Conservation (phyloP, 106 monocot genomes). For the Dendrobium huoshanense region DNA sequence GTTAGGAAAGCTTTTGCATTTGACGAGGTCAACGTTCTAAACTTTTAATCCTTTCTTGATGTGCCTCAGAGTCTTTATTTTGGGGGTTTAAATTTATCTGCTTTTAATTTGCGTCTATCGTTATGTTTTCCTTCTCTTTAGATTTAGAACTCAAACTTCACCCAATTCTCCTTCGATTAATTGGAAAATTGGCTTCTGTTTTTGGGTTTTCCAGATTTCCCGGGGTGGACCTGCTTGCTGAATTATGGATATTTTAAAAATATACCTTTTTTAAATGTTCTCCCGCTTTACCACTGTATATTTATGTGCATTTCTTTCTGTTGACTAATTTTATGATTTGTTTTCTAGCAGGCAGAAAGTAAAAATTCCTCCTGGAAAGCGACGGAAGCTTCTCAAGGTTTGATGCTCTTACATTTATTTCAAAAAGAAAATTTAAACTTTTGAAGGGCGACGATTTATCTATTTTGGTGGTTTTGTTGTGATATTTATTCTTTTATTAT, state of each 20-base stretch:
- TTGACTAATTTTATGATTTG: slow-evolving; percentile 14
- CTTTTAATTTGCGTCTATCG: neutral
- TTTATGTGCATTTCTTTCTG: slow-evolving; percentile 1
- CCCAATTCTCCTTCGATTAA: neutral
- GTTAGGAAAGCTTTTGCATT: slow-evolving; percentile 7
- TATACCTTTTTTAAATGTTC: neutral
- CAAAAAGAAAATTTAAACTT: neutral
- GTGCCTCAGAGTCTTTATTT: neutral
- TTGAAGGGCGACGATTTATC: neutral
- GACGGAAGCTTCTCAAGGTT: slow-evolving; percentile 53
- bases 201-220: neutral
- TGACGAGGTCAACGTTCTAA: slow-evolving; percentile 41
- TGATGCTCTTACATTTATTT: slow-evolving; percentile 38
- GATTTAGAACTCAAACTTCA: neutral
- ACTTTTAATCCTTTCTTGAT: slow-evolving; percentile 2
- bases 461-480: neutral
- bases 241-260: neutral
- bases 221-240: neutral
- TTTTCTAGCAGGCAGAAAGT: slow-evolving; percentile 50
- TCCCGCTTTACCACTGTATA: neutral
- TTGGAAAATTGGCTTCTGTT: neutral
- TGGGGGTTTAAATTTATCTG: neutral
- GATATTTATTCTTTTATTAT: slow-evolving; percentile 13
- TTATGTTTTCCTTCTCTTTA: neutral
- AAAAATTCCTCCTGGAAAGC: slow-evolving; percentile 45